These are phyloP conservation scores for Syzygium jambos DNA, from an alignment of 345 rosid genomes.

Conservation along the genomic window DNA sequence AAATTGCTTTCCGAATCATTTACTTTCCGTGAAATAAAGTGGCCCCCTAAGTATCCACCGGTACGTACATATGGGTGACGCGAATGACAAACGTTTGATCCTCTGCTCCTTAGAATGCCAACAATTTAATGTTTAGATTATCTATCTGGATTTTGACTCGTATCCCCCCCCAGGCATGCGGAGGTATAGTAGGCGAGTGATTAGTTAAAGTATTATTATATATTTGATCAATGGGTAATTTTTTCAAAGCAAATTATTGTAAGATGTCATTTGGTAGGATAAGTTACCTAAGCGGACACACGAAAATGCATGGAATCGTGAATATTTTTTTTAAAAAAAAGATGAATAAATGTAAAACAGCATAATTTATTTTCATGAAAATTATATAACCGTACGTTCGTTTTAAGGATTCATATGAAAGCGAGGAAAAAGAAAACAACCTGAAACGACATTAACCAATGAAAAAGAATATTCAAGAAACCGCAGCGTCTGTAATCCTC, in stretches of 20 bases:
- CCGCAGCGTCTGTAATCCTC: background rate
- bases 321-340: background rate
- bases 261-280: background rate
- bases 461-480: background rate
- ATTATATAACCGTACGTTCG: background rate
- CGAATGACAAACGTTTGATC: background rate
- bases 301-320: background rate
- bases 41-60: background rate
- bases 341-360: too few relatives aligned
- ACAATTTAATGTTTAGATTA: background rate
- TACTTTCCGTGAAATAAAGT: too few relatives aligned
- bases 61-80: background rate
- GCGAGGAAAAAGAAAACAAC: background rate
- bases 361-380: too few relatives aligned
- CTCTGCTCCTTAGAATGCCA: fast-evolving
- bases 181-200: background rate
- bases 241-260: too few relatives aligned
- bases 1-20: too few relatives aligned
- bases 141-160: background rate
- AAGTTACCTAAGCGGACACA: background rate
- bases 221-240: background rate
- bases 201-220: background rate
- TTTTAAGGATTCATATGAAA: background rate
- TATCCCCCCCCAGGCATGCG: background rate
- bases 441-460: background rate